A percentile compares a stretch with the other conserved stretches of the same genome.
Conservation (phyloP, 192 early-diverging fungal species). For the Podochytrium sp. region DNA sequence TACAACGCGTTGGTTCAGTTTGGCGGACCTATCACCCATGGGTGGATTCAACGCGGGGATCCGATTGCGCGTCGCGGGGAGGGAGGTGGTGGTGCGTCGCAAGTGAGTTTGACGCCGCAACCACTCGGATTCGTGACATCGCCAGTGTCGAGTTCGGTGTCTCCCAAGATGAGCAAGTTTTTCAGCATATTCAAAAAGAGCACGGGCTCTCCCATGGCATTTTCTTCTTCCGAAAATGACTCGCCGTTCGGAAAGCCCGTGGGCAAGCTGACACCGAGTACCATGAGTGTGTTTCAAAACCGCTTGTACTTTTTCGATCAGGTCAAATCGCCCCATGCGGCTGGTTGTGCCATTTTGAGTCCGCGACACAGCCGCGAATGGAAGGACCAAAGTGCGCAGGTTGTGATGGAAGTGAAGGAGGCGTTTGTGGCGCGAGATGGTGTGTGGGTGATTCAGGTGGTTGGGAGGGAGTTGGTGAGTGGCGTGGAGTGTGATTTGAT, state of each 20-base stretch:
- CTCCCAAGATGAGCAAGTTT: neutral
- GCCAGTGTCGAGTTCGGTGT: neutral
- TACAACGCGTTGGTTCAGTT: too few species aligned
- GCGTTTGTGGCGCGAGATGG: conserved; percentile 17
- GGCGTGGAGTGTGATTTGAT: conserved; percentile 2
- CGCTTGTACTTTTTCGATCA: conserved; percentile 12
- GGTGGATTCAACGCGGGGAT: too few species aligned
- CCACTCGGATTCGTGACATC: too few species aligned
- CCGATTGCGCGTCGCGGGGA: too few species aligned
- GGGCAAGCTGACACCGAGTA: neutral
- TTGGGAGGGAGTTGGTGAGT: conserved; percentile 3
- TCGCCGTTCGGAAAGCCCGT: neutral
- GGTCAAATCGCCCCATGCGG: too few species aligned
- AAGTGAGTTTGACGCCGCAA: too few species aligned
- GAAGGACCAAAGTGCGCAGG: too few species aligned
- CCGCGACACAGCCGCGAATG: too few species aligned
- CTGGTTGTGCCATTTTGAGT: neutral
- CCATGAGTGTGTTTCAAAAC: neutral
- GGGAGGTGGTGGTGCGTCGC: too few species aligned
- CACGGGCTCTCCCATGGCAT: neutral
- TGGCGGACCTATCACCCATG: too few species aligned
- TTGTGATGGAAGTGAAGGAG: neutral
- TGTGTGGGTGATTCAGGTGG: neutral
- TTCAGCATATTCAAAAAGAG: neutral
- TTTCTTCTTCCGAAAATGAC: neutral